Base-by-base conservation (phyloP, 352 stramenopile genomes). In the Thraustochytrium striatum region DNA sequence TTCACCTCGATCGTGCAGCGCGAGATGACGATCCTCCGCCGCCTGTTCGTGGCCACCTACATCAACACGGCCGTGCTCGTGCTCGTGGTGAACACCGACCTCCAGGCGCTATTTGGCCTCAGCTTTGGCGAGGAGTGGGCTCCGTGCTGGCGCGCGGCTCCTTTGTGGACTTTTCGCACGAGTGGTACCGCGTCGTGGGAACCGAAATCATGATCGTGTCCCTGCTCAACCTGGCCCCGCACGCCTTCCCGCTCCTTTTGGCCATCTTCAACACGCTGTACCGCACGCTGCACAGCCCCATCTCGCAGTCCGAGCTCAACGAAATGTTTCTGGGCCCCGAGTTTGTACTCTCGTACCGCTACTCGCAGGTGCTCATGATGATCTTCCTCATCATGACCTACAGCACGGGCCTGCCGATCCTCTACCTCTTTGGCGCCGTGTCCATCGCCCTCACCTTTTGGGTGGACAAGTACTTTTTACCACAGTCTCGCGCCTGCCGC, bases 401-500 rank as follows among this genome's bases (percentile, higher is more conserved):
- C 58, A 25, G 38, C 21, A 81, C 68, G 21, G 78, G 78, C 8
- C 16, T 82, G 19, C 78, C 78, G 7, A 7, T 82, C 21, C 35
- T 82, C 3, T 52, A 82, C 2, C 35, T 35, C 21, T 25, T 82
- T 19, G 61, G 38, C 21, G 19, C 43, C 30, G 33, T 82, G 16
- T 25, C 5, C 30, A 28, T 81, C 35, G 19, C 53, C 30, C 8
- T 82, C 21, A 57, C 47, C 33, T 82, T 38, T 33, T 69, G 16
- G 0, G 75, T 82, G 2, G 75, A 82, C 43, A 82, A 82, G 70
- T 61, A 72, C 57, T 79, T 82, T 81, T 82, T 57, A 39, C 32
- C 9, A 28, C 25, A 3, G 28, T 82, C 16, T 82, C 50, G 3
- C 44, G 58, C 44, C 72, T 8, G 19, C 72, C 72, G 3, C n/a